Conservation (phyloP, 768 basidiomycete species). For the Phaffia australis region DNA sequence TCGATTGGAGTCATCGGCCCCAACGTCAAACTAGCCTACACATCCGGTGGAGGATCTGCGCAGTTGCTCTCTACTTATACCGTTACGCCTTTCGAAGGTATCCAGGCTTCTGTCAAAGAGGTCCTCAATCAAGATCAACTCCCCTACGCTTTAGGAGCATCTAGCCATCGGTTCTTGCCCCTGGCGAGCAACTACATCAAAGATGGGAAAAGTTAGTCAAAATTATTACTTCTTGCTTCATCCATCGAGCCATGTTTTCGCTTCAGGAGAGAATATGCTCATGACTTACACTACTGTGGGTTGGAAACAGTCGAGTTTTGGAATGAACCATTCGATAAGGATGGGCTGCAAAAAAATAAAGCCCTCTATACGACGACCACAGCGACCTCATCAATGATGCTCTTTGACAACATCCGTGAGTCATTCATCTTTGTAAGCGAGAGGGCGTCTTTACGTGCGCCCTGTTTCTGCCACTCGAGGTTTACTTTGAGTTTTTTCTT, state of each 20-base stretch:
- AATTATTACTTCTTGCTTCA: too few relatives aligned
- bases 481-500: too few relatives aligned
- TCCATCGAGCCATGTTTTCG: too few relatives aligned
- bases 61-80: background rate
- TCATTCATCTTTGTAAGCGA: background rate
- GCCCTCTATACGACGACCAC: background rate
- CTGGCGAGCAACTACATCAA: constrained; percentile 2
- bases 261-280: too few relatives aligned
- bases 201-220: too few relatives aligned
- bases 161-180: background rate
- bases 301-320: too few relatives aligned
- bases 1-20: constrained; percentile 49
- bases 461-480: background rate
- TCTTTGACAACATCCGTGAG: constrained; percentile 3
- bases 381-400: background rate
- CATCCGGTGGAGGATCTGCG: constrained; percentile 14
- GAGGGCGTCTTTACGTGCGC: background rate
- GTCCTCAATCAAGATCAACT: constrained; percentile 43
- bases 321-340: too few relatives aligned
- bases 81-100: constrained; percentile 10
- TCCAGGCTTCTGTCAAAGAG: constrained; percentile 35
- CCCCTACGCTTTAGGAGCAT: constrained; percentile 50
- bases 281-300: too few relatives aligned
- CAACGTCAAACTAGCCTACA: background rate
- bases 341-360: too few relatives aligned